These are phyloP conservation scores for Sporormia fimetaria DNA, from an alignment of 495 filamentous ascomycete genomes.

Conservation along the genomic window DNA sequence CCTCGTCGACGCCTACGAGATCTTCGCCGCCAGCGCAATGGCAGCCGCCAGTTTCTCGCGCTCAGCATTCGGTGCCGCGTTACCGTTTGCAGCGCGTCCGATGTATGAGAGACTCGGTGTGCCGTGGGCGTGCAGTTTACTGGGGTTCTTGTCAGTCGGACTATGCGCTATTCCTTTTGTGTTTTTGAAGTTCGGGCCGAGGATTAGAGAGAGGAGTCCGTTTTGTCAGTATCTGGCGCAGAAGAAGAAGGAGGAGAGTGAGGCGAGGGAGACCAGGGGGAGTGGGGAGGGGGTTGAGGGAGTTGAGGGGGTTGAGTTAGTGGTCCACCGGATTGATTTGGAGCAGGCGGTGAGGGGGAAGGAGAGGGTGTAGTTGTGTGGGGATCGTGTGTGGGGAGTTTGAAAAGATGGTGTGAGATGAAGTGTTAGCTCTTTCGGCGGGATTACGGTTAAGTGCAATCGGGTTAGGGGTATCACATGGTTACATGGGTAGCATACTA, in stretches of 20 bases:
- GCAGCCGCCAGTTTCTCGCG: constrained; percentile 52
- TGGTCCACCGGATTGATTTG: not conserved
- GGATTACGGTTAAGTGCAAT: too few species aligned
- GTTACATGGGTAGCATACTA: too few species aligned
- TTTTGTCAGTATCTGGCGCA: constrained; percentile 34
- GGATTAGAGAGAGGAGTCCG: constrained; percentile 30
- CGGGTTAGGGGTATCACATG: too few species aligned
- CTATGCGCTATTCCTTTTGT: constrained; percentile 35
- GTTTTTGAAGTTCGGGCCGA: constrained; percentile 31
- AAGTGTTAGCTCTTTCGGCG: too few species aligned
- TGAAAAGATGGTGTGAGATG: not conserved
- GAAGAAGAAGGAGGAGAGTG: constrained; percentile 27
- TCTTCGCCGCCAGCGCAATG: constrained; percentile 59
- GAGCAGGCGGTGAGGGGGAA: not conserved
- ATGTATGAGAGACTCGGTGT: constrained; percentile 33
- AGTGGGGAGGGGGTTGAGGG: constrained; percentile 1
- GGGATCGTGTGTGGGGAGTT: too few species aligned
- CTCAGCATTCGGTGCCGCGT: constrained; percentile 49
- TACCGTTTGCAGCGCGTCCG: constrained; percentile 39
- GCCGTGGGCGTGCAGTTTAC: constrained; percentile 32
- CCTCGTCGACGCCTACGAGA: constrained; percentile 63
- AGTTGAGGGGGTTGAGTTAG: not conserved
- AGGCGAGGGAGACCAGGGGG: constrained; percentile 18
- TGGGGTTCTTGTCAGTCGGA: constrained; percentile 30
- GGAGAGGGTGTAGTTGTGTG: not conserved